Base-by-base conservation (phyloP, 2,329 filamentous ascomycete genomes). In the Colletotrichum falcatum region DNA sequence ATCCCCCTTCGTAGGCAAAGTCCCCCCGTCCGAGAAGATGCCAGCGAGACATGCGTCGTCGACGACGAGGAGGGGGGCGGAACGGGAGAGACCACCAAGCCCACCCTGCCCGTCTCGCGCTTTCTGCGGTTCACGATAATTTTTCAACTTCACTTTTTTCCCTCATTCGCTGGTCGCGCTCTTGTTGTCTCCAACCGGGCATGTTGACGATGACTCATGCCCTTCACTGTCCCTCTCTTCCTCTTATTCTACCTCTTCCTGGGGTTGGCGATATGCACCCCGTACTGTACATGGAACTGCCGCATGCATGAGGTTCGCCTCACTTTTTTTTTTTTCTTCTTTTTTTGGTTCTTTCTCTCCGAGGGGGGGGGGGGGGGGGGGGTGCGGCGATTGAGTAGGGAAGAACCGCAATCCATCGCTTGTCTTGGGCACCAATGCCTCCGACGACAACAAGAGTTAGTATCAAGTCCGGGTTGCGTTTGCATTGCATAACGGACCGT, bases 381-480 rank as follows among this genome's bases (percentile, higher is more conserved):
- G 37, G 35, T 35, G 51, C 56, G 60, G 39, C 12, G 23, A 64
- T 63, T 42, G 49, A n/a, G 20, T 8, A 12, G 44, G 18, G 28
- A 7, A 51, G 33, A 33, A 26, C 58, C 14, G 23, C 30, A 35
- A 33, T 20, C 23, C 16, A 20, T 35, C 12, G 14, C 54, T 33
- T 33, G 23, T 30, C 53, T 72, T 71, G 66, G 70, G 70, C 70
- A 72, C 61, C 67, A 71, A 71, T 61, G 63, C 66, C 60, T 70
- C 28, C 28, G 42, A 37, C 42, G 20, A 44, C 20, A n/a, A 44
- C 42, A 9, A 23, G 20, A 23, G 12, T 2, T 46, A 48, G 48
- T 37, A 12, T 67, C 56, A 44, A 28, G 28, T 48, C 58, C 39
- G 39, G 23, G 58, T 33, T 48, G 42, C 30, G 42, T 61, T 42